Conservation (phyloP, 352 stramenopile genomes). For the Phytophthora aleatoria region DNA sequence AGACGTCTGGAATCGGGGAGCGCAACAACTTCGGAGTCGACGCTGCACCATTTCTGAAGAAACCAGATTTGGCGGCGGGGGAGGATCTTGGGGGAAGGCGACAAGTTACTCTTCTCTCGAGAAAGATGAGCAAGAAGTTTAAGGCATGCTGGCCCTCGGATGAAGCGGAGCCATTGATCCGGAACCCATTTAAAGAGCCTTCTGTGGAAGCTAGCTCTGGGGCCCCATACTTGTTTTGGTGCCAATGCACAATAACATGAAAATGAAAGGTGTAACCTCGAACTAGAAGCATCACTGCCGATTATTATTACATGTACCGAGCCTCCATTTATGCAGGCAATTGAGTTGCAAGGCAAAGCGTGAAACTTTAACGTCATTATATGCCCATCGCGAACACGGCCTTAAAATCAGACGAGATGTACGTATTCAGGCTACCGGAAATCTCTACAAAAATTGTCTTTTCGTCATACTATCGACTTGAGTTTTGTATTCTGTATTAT, state of each 20-base stretch:
- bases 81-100: slow-evolving; percentile 8
- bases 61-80: background rate
- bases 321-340: too few relatives aligned
- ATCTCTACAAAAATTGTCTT: background rate
- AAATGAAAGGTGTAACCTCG: background rate
- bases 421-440: too few relatives aligned
- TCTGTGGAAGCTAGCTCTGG: background rate
- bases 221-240: slow-evolving; percentile 57
- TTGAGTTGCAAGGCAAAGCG: too few relatives aligned
- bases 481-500: too few relatives aligned
- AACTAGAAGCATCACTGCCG: too few relatives aligned
- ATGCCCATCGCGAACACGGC: too few relatives aligned
- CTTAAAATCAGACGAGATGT: too few relatives aligned
- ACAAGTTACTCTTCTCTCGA: slow-evolving; percentile 51
- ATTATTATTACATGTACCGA: too few relatives aligned
- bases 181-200: slow-evolving; percentile 49
- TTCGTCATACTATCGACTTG: too few relatives aligned
- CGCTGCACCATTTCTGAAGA: slow-evolving; percentile 33
- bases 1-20: slow-evolving; percentile 5
- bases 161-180: slow-evolving; percentile 24
- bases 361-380: too few relatives aligned
- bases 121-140: slow-evolving; percentile 58
- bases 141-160: slow-evolving; percentile 37
- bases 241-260: slow-evolving; percentile 63
- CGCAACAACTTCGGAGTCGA: slow-evolving; percentile 24